Percentiles rank a stretch among this genome's conserved stretches.
Evolutionary conservation across 306 rosid species (phyloP).

Genomic region (Alnus rubra): DNA sequence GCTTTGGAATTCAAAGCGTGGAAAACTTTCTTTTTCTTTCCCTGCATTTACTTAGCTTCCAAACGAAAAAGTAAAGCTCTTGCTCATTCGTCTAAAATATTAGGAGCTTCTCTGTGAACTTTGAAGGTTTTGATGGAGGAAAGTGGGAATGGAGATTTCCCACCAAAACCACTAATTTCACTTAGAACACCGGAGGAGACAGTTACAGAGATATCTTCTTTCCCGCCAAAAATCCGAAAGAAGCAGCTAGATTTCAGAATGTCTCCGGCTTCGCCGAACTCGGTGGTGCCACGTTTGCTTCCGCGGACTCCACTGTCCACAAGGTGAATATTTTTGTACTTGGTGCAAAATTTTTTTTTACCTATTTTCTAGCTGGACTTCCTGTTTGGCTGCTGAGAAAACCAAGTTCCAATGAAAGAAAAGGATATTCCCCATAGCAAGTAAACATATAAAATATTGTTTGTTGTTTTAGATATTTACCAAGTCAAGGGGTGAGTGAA

Average conservation of each 20-base stretch:
- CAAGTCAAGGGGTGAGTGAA: background rate
- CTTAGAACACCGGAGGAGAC: constrained; percentile 34
- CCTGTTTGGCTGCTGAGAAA: background rate
- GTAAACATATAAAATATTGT: too few species aligned
- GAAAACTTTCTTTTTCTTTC: constrained; percentile 22
- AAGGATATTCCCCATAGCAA: background rate
- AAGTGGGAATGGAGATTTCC: constrained; percentile 57
- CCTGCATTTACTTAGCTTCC: background rate
- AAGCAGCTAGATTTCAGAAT: constrained; percentile 90
- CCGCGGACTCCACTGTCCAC: constrained; percentile 46
- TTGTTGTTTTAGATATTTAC: background rate
- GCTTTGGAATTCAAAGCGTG: background rate
- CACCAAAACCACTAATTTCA: constrained; percentile 24
- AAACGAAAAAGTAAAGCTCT: background rate
- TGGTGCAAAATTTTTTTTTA: background rate
- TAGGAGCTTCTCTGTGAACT: constrained; percentile 10
- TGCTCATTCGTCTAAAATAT: background rate
- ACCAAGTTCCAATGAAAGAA: background rate
- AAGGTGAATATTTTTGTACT: constrained; percentile 33
- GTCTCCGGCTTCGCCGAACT: constrained; percentile 31
- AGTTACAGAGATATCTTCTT: constrained; percentile 26
- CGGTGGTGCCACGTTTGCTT: constrained; percentile 23
- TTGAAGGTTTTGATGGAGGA: constrained; percentile 65
- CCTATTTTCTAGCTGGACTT: background rate
- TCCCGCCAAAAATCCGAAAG: constrained; percentile 31